Evolutionary conservation across 2,329 filamentous ascomycete species (phyloP).

Genomic region (Penicillium sp.): DNA sequence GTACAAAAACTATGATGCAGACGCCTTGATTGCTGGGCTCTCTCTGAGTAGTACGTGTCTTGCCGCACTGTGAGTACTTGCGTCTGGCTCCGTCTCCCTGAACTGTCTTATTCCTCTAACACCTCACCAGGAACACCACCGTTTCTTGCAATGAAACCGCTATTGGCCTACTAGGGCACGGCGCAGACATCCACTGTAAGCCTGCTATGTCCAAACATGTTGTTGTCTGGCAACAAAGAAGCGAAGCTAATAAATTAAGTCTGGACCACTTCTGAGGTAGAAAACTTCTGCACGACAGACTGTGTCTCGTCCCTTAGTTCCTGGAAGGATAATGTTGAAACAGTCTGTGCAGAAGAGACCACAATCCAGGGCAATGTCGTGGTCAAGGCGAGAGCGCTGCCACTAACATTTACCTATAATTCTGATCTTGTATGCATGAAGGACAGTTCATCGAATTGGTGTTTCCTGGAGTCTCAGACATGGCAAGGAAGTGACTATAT

Average conservation of each 20-base stretch:
- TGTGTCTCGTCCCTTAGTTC: not conserved
- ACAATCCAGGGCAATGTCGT: not conserved
- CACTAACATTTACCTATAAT: not conserved
- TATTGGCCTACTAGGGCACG: not conserved
- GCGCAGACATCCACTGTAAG: not conserved
- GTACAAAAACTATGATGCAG: not conserved
- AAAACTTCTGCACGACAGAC: not conserved
- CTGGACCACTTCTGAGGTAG: not conserved
- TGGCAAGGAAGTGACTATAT: conserved; percentile 3
- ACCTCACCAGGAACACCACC: not conserved
- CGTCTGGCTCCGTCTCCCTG: not conserved
- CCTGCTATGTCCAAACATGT: not conserved
- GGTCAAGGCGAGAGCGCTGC: not conserved
- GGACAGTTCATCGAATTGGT: conserved; percentile 1
- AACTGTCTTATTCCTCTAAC: not conserved
- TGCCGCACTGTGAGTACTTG: not conserved
- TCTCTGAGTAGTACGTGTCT: not conserved
- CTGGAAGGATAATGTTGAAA: not conserved
- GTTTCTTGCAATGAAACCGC: not conserved
- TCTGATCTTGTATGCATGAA: not conserved
- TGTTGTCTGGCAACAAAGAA: not conserved
- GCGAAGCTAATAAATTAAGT: not conserved
- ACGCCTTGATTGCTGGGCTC: not conserved
- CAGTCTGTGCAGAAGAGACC: conserved; percentile 1
- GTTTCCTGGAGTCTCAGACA: not conserved